Evolutionary conservation across 345 rosid genomes (phyloP).

Genomic region (Syzygium aqueum): DNA sequence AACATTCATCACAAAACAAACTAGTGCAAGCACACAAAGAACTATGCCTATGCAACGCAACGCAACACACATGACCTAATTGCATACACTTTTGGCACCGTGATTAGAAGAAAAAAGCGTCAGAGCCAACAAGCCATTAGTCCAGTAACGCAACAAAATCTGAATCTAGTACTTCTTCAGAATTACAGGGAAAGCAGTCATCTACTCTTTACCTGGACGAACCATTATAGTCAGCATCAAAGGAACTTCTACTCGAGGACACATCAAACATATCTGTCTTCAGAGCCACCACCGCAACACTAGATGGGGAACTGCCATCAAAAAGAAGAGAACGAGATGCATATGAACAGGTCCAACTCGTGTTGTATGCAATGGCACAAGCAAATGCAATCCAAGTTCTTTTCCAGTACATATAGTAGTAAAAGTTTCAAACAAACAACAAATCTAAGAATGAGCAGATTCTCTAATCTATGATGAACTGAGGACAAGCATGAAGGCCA

Average conservation of each 20-base stretch:
- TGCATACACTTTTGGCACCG: background rate
- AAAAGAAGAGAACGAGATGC: background rate
- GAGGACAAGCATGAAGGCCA: background rate
- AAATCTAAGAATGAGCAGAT: background rate
- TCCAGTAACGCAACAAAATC: background rate
- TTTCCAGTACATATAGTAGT: background rate
- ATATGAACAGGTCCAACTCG: background rate
- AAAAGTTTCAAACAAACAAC: background rate
- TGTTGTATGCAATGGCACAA: background rate
- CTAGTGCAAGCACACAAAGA: background rate
- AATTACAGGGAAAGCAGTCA: background rate
- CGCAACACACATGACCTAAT: background rate
- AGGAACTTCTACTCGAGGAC: conserved; percentile 35
- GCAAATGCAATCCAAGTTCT: background rate
- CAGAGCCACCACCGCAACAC: conserved; percentile 45
- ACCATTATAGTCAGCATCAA: conserved; percentile 31
- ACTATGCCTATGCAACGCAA: background rate
- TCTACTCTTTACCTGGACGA: conserved; percentile 46
- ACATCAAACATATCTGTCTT: conserved; percentile 60
- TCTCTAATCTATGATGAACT: background rate
- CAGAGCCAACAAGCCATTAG: background rate
- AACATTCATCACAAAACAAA: background rate
- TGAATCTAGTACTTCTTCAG: background rate
- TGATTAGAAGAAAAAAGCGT: background rate
- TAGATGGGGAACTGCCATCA: conserved; percentile 60